phyloP scores from a whole-genome alignment of 495 filamentous ascomycete genomes.

The Penicillium paxilli region DNA sequence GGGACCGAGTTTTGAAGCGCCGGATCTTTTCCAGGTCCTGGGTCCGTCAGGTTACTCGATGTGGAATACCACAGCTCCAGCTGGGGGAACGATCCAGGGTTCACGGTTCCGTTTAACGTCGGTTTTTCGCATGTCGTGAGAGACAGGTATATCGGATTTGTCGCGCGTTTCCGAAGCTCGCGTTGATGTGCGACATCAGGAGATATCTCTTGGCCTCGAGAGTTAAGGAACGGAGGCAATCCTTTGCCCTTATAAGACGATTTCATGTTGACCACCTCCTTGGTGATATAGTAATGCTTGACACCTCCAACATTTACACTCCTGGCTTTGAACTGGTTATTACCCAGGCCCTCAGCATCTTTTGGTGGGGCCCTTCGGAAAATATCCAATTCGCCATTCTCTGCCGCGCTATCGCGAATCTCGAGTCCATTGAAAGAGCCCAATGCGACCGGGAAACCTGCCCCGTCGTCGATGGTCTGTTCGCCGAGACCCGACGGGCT shows the following conservation, averaged over 20 bases:
- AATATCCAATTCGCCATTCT: constrained; percentile 54
- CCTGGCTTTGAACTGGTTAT: constrained; percentile 58
- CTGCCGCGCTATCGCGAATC: constrained; percentile 24
- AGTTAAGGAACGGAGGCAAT: constrained; percentile 38
- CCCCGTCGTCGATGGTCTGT: constrained; percentile 16
- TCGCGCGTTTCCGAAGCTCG: constrained; percentile 26
- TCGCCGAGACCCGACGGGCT: constrained; percentile 37
- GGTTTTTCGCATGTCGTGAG: constrained; percentile 82
- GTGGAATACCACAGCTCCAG: constrained; percentile 77
- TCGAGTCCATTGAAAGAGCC: constrained; percentile 37
- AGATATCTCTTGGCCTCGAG: constrained; percentile 6
- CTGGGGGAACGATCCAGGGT: constrained; percentile 55
- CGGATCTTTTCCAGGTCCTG: constrained; percentile 59
- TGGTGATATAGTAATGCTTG: constrained; percentile 56
- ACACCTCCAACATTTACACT: constrained; percentile 60
- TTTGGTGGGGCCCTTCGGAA: constrained; percentile 55
- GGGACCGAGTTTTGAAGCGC: constrained; percentile 39
- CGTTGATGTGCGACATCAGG: constrained; percentile 3
- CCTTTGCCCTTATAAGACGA: constrained; percentile 28
- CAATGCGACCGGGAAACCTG: constrained; percentile 28
- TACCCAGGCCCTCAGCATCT: constrained; percentile 50
- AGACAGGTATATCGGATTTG: constrained; percentile 66
- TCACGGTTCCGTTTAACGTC: constrained; percentile 35
- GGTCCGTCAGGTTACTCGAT: constrained; percentile 59
- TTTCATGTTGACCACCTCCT: constrained; percentile 37